Evolutionary conservation across 768 basidiomycete species (phyloP).

Genomic region (Sporobolomyces pararoseus): DNA sequence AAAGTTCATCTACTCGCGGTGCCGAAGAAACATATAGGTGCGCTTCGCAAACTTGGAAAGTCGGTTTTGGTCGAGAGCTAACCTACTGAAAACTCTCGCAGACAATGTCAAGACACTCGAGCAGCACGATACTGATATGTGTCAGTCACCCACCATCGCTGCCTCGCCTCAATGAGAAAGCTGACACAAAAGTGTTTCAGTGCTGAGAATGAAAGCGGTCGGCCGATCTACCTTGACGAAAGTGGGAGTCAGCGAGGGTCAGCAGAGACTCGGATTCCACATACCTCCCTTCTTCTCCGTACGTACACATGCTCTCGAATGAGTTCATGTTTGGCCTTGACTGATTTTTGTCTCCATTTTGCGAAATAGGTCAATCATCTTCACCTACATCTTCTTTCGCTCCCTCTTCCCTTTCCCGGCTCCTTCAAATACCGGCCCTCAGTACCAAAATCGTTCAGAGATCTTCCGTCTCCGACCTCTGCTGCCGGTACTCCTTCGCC

Average conservation of each 20-base stretch:
- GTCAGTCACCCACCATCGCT: conserved; percentile 1
- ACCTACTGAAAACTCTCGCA: no score
- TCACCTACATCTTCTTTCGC: conserved; percentile 42
- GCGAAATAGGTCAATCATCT: conserved; percentile 37
- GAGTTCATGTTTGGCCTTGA: neutral
- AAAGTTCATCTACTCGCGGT: conserved; percentile 33
- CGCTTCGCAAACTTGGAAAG: neutral
- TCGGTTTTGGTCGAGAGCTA: neutral
- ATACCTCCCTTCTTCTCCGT: conserved; percentile 43
- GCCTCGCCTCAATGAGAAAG: no score
- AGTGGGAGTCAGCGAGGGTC: conserved; percentile 5
- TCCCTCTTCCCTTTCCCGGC: conserved; percentile 33
- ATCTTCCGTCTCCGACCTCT: neutral
- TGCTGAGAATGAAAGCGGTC: conserved; percentile 2
- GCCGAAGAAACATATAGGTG: conserved; percentile 32
- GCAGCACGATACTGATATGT: neutral
- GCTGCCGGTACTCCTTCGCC: no score
- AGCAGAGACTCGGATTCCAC: conserved; percentile 38
- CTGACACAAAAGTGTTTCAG: conserved; percentile 3
- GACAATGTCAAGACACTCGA: conserved; percentile 36
- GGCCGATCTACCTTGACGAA: conserved; percentile 1
- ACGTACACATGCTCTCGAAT: neutral
- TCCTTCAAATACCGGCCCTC: conserved; percentile 37
- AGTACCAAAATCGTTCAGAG: neutral
- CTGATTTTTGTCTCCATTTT: neutral